phyloP scores from a whole-genome alignment of 2,329 filamentous ascomycete genomes.

The Thielaviopsis cerberus region DNA sequence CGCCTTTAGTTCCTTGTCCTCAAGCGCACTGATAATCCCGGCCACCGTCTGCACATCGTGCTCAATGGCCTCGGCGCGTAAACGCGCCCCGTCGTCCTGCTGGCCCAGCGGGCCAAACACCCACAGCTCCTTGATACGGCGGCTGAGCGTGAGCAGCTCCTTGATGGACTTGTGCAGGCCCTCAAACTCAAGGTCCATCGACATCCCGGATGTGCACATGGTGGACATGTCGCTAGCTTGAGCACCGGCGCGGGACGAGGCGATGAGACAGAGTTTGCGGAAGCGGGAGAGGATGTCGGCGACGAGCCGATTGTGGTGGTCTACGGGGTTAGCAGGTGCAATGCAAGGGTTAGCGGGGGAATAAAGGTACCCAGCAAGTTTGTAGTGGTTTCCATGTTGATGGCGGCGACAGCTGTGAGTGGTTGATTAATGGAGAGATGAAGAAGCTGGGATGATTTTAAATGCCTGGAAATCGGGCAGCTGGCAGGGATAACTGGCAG shows the following conservation, averaged over 20 bases:
- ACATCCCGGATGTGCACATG: conserved; percentile 25
- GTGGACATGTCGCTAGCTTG: conserved; percentile 24
- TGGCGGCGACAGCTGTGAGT: neutral
- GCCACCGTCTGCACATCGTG: conserved; percentile 10
- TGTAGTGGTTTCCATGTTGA: conserved; percentile 14
- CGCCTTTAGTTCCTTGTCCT: conserved; percentile 18
- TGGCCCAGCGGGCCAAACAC: conserved; percentile 25
- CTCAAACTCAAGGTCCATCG: conserved; percentile 28
- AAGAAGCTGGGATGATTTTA: neutral
- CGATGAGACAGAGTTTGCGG: conserved; percentile 25
- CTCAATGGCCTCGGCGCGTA: conserved; percentile 20
- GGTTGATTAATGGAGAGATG: neutral
- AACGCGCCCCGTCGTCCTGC: conserved; percentile 20
- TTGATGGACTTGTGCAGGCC: conserved; percentile 26
- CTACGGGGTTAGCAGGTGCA: conserved; percentile 15
- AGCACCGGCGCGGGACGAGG: conserved; percentile 22
- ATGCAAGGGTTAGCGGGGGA: neutral
- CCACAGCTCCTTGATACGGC: conserved; percentile 29
- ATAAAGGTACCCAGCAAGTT: conserved; percentile 21
- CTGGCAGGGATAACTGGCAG: neutral
- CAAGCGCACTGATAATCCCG: conserved; percentile 16
- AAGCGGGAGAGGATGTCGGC: conserved; percentile 27
- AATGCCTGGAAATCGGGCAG: no score
- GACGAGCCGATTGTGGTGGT: conserved; percentile 27
- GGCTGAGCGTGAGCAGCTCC: conserved; percentile 25